Base-by-base conservation (phyloP, 1,139 yeast species). In the Dujonia santamariae region DNA sequence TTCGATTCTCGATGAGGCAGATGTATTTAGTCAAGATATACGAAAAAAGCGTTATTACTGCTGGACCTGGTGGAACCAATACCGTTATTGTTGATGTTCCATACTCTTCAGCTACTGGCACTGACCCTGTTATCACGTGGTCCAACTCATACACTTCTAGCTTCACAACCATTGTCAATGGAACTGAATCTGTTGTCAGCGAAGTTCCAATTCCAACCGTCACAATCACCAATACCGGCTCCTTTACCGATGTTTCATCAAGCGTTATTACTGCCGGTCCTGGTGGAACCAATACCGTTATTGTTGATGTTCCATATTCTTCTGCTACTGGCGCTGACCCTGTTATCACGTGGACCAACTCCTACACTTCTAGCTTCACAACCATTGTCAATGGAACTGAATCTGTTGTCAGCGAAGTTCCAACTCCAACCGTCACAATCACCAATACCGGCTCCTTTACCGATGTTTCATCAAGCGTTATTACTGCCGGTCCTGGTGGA, bases 401-500 rank as follows among this genome's bases (percentile, higher is more conserved):
- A 46, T 45, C 33, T 7, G 33, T 38, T 1, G 21, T 40, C 18
- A 34, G 41, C 21, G 39, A 40, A 8, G 37, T 26, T 15, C 27
- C 2, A 41, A 46, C 32, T 34, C 19, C 28, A 8, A 15, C 47
- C 6, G 21, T 29, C 8, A 60, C 66, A 0, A 29, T 26, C 5
- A 59, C 65, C 16, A 53, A 51, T 45, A 45, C 55, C 7, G 60
- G 55, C 4, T n/a, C n/a, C n/a, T n/a, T n/a, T 30, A 39, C 43
- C 18, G 44, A 45, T 9, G 42, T 40, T 19, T 50, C 54, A 18
- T 31, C 21, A 17, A n/a, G n/a, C n/a, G n/a, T 3, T n/a, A 3
- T 26, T 12, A 16, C 24, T 12, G 30, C 34, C 3, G 9, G 30
- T 6, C 26, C 31, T 14, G 28, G 29, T 19, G 13, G 19, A 13